phyloP scores from a whole-genome alignment of 1,139 yeast genomes.

The Suhomyces choctaworum region DNA sequence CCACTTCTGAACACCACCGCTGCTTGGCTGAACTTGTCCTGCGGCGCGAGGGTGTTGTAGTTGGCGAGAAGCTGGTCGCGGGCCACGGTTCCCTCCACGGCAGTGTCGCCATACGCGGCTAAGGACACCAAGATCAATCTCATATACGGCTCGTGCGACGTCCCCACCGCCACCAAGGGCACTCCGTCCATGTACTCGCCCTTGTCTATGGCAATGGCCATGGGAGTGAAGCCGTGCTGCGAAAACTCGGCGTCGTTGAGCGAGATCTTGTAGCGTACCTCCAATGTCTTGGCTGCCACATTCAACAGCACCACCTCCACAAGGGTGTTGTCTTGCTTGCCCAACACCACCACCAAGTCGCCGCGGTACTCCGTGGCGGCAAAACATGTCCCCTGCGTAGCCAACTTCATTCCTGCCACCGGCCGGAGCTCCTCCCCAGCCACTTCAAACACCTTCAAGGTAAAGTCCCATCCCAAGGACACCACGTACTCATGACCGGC shows the following conservation, averaged over 20 bases:
- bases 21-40: conserved; percentile 67
- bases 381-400: conserved; percentile 48
- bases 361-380: conserved; percentile 29
- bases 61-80: conserved; percentile 56
- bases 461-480: conserved; percentile 65
- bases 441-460: conserved; percentile 42
- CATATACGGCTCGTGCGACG: conserved; percentile 79
- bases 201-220: conserved; percentile 39
- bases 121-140: conserved; percentile 54
- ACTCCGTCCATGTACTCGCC: conserved; percentile 11
- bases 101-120: conserved; percentile 25
- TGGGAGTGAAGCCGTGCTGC: conserved; percentile 65
- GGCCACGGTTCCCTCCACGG: conserved; percentile 16
- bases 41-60: conserved; percentile 62
- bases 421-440: conserved; percentile 16
- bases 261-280: conserved; percentile 50
- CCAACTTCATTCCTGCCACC: conserved; percentile 39
- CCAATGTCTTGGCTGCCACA: conserved; percentile 12
- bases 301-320: conserved; percentile 43
- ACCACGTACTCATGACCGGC: conserved; percentile 38
- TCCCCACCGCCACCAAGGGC: conserved; percentile 54
- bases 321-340: conserved; percentile 62
- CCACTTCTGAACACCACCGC: conserved; percentile 41
- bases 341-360: conserved; percentile 47
- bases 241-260: conserved; percentile 75